Conservation (phyloP, 108 stramenopile species). For the Cyclotella baltica region DNA sequence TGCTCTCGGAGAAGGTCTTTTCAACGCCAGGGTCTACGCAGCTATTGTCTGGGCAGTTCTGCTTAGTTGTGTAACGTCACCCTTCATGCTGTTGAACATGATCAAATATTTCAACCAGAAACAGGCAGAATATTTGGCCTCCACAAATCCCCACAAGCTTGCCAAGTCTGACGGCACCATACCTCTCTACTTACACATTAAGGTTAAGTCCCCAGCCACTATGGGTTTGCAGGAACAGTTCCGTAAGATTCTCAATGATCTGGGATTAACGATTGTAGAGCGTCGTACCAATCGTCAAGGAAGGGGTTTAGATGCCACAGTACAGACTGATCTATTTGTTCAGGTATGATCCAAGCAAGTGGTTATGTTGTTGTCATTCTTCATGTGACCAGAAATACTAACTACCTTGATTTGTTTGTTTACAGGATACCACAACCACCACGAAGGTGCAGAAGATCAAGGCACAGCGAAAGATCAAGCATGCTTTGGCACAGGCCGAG, state of each 20-base stretch:
- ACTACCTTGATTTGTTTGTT: too few relatives aligned
- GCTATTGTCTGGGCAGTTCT: conserved; percentile 57
- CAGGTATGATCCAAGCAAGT: too few relatives aligned
- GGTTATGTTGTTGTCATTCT: too few relatives aligned
- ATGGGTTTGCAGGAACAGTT: conserved; percentile 57
- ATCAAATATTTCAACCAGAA: conserved; percentile 59
- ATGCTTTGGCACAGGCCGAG: background rate
- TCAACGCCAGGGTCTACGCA: conserved; percentile 40
- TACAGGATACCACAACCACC: conserved; percentile 4
- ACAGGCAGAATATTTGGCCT: conserved; percentile 31
- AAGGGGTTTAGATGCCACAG: conserved; percentile 11
- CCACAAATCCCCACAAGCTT: conserved; percentile 29
- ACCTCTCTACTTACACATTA: conserved; percentile 52
- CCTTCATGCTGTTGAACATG: conserved; percentile 38
- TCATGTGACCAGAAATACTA: too few relatives aligned
- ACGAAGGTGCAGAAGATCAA: conserved; percentile 7
- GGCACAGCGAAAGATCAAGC: conserved; percentile 15
- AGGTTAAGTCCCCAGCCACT: conserved; percentile 29
- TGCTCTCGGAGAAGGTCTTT: conserved; percentile 57
- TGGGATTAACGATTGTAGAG: conserved; percentile 53
- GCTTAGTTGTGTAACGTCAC: conserved; percentile 40
- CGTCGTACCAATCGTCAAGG: conserved; percentile 32
- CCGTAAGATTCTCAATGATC: conserved; percentile 30
- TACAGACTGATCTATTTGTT: conserved; percentile 37
- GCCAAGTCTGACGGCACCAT: conserved; percentile 30